Conservation (phyloP, 148 eudicot species). For the Drosera capensis region DNA sequence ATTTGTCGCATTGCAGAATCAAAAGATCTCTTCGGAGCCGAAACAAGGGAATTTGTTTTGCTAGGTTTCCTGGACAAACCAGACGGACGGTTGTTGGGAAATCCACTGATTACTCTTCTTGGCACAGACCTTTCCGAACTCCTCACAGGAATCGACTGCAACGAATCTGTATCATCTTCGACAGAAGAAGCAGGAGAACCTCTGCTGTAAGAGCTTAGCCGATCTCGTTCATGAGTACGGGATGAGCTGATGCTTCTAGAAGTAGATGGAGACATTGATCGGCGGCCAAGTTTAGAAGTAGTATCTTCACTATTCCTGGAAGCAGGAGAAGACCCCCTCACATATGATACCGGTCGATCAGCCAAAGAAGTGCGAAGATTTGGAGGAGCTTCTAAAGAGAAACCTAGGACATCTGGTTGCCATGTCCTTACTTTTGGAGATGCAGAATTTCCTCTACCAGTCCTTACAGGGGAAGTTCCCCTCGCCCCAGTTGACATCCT, state of each 20-base stretch:
- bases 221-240: conserved; percentile 69
- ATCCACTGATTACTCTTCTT: conserved; percentile 35
- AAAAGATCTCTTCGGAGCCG: conserved; percentile 90
- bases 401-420: conserved; percentile 84
- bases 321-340: conserved; percentile 92
- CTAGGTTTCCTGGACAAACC: conserved; percentile 51
- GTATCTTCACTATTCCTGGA: conserved; percentile 55
- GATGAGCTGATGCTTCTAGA: conserved; percentile 72
- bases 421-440: conserved; percentile 82
- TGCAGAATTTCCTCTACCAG: conserved; percentile 58
- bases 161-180: conserved; percentile 81
- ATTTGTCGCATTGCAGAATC: conserved; percentile 78
- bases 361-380: conserved; percentile 94
- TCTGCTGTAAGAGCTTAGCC: conserved; percentile 51
- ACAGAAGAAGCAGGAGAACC: conserved; percentile 82
- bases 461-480: conserved; percentile 57
- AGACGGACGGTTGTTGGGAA: conserved; percentile 30
- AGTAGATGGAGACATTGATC: conserved; percentile 87
- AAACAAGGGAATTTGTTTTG: conserved; percentile 42
- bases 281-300: conserved; percentile 37
- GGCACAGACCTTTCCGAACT: conserved; percentile 29
- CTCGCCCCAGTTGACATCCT: conserved; percentile 25
- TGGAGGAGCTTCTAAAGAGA: conserved; percentile 88
- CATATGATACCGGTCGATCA: conserved; percentile 82
- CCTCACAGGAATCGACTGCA: conserved; percentile 45